Evolutionary conservation across 1,284 basidiomycete genomes (phyloP), one percentile per base, ranked within the genome.

Genomic region (Sanghuangporus sanghuang): DNA sequence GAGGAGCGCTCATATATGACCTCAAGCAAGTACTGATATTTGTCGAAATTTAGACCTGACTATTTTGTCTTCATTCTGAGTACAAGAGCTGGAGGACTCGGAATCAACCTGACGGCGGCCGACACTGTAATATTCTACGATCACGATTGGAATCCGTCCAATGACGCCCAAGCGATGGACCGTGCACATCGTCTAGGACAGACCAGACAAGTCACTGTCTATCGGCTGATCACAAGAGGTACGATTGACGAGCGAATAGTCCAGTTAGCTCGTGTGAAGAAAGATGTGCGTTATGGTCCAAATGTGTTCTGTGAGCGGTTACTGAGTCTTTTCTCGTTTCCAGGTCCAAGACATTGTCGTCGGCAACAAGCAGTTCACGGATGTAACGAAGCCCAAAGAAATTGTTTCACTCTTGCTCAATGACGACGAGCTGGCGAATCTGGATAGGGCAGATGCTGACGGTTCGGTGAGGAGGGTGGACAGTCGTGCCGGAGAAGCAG

Each of bases 141-240:
- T 74, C 95, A 97, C 72, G 97, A 99, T 73, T 99, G 97, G 97
- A 99, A 99, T 75, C 97, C 96, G 14, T 96, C 94, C 35, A 99
- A 99, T 73, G 97, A 99, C 74, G 94, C 95, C 48, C 97, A 99
- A 76, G 97, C 97, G 11, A 99, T 99, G 97, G 97, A 99, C 73
- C 93, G 97, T 71, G 97, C 97, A 18, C 97, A 99, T 79, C 94
- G 97, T 72, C 84, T 99, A 12, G 97, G 97, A 42, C 97, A 99
- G 78, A 99, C 96, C 11, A 92, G 95, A 67, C 97, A 99, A 79
- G 97, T 99, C 64, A 99, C 96, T 0, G 96, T 99, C 5, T 99
- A 99, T 76, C 90, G 97, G 46, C 81, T 99, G 61, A 97, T 99
- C 71, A 96, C 94, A 9, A 92, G 88, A 72, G 96, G 96, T 12